Evolutionary conservation across 1,284 basidiomycete species (phyloP), one percentile per base, ranked within the genome.

Genomic region (Veloporphyrellus conicus): DNA sequence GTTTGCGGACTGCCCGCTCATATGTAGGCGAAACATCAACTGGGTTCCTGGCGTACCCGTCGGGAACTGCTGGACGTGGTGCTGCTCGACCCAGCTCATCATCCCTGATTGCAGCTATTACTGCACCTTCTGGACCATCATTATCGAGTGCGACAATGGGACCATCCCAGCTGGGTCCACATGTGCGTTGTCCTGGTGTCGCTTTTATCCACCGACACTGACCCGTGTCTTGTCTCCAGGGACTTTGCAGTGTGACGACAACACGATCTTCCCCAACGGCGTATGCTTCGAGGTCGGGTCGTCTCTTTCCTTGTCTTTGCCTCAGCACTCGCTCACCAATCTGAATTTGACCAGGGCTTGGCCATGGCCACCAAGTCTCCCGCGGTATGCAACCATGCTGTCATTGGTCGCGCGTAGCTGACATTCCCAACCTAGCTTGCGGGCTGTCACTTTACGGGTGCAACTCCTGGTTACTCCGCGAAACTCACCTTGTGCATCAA

Each of bases 401-500:
- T 25, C 5, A 25, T 25, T 25, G 23, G 23, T 25, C 23, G 5
- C 8, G 23, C 23, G 23, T 25, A 25, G n/a, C 23, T 25, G 23
- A 25, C 23, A 25, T 8, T 5, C 23, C 23, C 5, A 25, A n/a
- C n/a, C 8, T 25, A 25, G 23, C 8, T 25, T 8, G 23, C 23
- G 23, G 23, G 23, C 23, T 25, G 23, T 33, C 46, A 55, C 46
- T 56, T 56, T 12, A 44, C 49, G 28, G 54, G 54, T 3, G 50
- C 44, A 12, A 9, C 7, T 18, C 37, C 45, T 39, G 47, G 48
- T 1, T 48, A 41, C 46, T 14, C 4, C 6, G n/a, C 32, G 3
- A 14, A 48, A 4, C 62, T 69, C 3, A 54, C 36, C 3, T 20
- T 54, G 36, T 25, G 28, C 3, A 18, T 54, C 15, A 47, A 38